Percentiles rank a stretch among this genome's conserved stretches.
Conservation (phyloP, 2,329 filamentous ascomycete genomes). For the Pyricularia sp. region DNA sequence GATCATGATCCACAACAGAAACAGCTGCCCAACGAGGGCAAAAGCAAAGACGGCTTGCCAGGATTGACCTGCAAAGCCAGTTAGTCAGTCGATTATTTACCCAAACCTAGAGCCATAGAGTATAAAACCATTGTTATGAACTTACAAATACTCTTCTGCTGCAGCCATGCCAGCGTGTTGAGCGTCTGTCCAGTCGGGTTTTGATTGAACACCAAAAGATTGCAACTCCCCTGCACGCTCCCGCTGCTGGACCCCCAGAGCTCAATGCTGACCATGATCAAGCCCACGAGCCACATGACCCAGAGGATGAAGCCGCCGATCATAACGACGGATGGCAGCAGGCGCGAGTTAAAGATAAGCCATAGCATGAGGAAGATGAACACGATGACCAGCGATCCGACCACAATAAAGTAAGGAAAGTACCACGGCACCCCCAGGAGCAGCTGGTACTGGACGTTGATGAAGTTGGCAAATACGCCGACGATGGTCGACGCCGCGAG, state of each 20-base stretch:
- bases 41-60: slow-evolving; percentile 60
- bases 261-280: slow-evolving; percentile 52
- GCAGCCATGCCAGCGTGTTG: slow-evolving; percentile 52
- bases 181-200: slow-evolving; percentile 40
- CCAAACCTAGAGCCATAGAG: too few relatives aligned
- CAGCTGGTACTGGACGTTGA: slow-evolving; percentile 48
- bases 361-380: slow-evolving; percentile 59
- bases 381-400: slow-evolving; percentile 47
- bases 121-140: slow-evolving; percentile 12
- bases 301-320: slow-evolving; percentile 58
- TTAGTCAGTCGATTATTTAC: background rate
- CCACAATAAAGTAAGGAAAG: slow-evolving; percentile 57
- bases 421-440: slow-evolving; percentile 53
- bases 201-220: slow-evolving; percentile 44
- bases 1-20: slow-evolving; percentile 59
- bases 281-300: slow-evolving; percentile 57
- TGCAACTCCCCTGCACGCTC: slow-evolving; percentile 47
- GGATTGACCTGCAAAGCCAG: slow-evolving; percentile 35
- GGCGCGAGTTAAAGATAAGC: slow-evolving; percentile 50
- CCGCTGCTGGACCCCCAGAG: slow-evolving; percentile 52
- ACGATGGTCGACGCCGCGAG: slow-evolving; percentile 48
- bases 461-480: slow-evolving; percentile 51
- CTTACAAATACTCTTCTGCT: slow-evolving; percentile 56
- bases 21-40: slow-evolving; percentile 47
- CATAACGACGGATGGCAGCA: slow-evolving; percentile 53